Evolutionary conservation across 2,329 filamentous ascomycete genomes (phyloP), one percentile per base, ranked within the genome.

Genomic region (Teratosphaeria viscida): DNA sequence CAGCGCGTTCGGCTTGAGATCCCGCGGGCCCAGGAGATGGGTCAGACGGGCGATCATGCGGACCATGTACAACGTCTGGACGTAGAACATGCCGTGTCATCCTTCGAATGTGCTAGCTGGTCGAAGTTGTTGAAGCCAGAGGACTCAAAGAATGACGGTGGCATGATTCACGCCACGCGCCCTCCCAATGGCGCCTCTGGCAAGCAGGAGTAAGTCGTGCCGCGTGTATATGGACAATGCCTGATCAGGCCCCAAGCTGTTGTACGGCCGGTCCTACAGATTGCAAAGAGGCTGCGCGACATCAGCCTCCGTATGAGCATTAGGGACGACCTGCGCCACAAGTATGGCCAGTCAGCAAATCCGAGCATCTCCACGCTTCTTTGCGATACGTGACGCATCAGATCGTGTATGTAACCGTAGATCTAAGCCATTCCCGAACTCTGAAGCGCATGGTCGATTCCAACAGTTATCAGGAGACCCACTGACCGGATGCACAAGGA

Each of bases 301-400:
- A 14, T 57, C 43, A 32, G 11, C 8, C 16, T 27, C 26, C 2
- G 35, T 16, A 16, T 35, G 12, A 35, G 4, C 23, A 39, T 7
- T 19, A 56, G 26, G 23, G 35, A 23, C 39, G 55, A 27, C 26
- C 62, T 1, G 55, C 29, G 55, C 32, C 34, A 57, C n/a, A 2
- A 60, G 62, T 57, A 32, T 59, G 56, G 57, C 55, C 54, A 58
- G 19, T 27, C 27, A 37, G 23, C 23, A 47, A 26, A 56, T 34
- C 66, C 66, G 66, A 68, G 66, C 64, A 63, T 68, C 60, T 68
- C 66, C 66, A 64, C 55, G 58, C 56, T 59, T 60, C 54, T 53
- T 61, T 58, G 61, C 60, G 35, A 60, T 60, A 57, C 56, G 57
- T 56, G 32, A 63, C 62, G 66, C 66, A 66, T 60, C 55, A 64